A percentile compares a stretch with the other conserved stretches of the same genome.
These are phyloP conservation scores for Phylloporus sp. DNA, from an alignment of 768 basidiomycete genomes.

Conservation along the genomic window DNA sequence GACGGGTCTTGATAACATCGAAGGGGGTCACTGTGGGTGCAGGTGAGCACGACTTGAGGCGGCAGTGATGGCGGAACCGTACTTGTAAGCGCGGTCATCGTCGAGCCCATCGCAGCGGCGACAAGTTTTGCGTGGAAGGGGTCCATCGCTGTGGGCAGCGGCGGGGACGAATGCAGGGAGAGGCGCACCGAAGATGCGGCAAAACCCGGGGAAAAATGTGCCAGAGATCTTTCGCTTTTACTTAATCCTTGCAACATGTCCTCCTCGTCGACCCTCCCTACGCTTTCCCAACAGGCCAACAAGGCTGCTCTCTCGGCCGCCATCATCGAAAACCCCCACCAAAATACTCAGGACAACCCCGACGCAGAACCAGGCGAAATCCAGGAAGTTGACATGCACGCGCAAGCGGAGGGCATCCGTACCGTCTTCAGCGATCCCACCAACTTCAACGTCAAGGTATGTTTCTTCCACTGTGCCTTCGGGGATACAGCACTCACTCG, in stretches of 20 bases:
- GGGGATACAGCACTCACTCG: background rate
- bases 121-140: slow-evolving; percentile 74
- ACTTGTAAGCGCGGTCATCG: slow-evolving; percentile 83
- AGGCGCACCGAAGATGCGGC: slow-evolving; percentile 14
- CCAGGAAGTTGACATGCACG: slow-evolving; percentile 82
- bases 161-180: background rate
- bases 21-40: slow-evolving; percentile 90
- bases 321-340: slow-evolving; percentile 50
- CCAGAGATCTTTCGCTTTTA: slow-evolving; percentile 12
- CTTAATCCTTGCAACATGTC: slow-evolving; percentile 18
- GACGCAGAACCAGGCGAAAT: slow-evolving; percentile 76
- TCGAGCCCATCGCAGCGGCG: slow-evolving; percentile 76
- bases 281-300: slow-evolving; percentile 69
- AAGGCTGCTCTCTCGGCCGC: slow-evolving; percentile 77
- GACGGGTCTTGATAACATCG: slow-evolving; percentile 93
- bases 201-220: slow-evolving; percentile 19
- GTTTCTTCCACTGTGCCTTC: slow-evolving; percentile 5
- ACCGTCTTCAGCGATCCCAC: slow-evolving; percentile 92
- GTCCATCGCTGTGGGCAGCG: slow-evolving; percentile 45
- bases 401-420: slow-evolving; percentile 76
- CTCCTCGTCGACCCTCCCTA: slow-evolving; percentile 48
- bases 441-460: slow-evolving; percentile 95
- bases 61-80: slow-evolving; percentile 22
- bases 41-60: slow-evolving; percentile 9
- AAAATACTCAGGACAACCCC: slow-evolving; percentile 30